Base-by-base conservation (phyloP, 2,329 filamentous ascomycete genomes). In the Aspergillus versicolor region DNA sequence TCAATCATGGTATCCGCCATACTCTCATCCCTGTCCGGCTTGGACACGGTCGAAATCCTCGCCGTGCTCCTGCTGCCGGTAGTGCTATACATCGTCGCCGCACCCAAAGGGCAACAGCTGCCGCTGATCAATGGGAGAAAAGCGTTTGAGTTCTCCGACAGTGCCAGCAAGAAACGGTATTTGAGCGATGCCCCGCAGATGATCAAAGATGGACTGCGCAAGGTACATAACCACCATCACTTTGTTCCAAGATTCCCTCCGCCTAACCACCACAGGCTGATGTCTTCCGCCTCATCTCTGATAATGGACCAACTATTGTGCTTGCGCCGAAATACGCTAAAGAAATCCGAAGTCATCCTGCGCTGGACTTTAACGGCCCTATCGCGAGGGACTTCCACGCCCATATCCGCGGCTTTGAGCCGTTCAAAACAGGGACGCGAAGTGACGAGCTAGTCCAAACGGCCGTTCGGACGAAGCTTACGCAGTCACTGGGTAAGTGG, bases 401-500 rank as follows among this genome's bases (percentile, higher is more conserved):
- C 9, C 15, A 62, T 41, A 56, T 66, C 5, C 37, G 37, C 1
- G 65, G 61, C 1, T 67, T 67, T 15, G 61, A 63, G 13, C 61
- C 63, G 5, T 65, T 67, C 24, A 43, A 54, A 11, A 52, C 63
- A n/a, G 57, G 54, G 13, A 48, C 57, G 0, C 38, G n/a, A 5
- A 22, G 19, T 0, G 57, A 64, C 3, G 24, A 62, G 4, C 57
- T 67, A 3, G 47, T 67, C 15, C 56, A 57, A 17, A 59, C 66
- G 48, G 59, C 62, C 4, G 54, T 69, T 3, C 54, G 62, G 9
- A 65, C 58, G 34, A 65, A 66, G 17, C 37, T 68, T 43, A 68
- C 67, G 0, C 65, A 63, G 22, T 54, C 38, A 1, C 52, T 67
- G 2, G 63, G 67, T 69, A 53, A 11, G 27, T 30, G 9, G 1